phyloP scores from a whole-genome alignment of 208 protist species.

The Tritrichomonas musculus region DNA sequence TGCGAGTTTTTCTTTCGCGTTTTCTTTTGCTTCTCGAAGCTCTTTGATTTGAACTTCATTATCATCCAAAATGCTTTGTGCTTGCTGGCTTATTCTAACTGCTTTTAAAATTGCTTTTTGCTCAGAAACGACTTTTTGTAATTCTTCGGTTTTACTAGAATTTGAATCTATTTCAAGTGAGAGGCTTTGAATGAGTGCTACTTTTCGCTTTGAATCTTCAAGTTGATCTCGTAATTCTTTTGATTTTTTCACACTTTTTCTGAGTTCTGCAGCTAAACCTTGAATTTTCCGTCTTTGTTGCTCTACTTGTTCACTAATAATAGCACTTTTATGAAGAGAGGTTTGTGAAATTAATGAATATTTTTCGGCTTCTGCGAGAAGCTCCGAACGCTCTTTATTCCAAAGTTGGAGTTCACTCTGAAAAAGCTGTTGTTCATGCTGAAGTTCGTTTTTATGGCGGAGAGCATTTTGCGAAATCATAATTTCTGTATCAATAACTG shows the following conservation, averaged over 20 bases:
- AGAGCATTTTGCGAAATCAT: not conserved
- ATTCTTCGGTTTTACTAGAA: not conserved
- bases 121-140: not conserved
- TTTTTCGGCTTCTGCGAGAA: not conserved
- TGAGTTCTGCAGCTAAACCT: not conserved
- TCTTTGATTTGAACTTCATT: not conserved
- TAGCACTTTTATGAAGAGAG: not conserved
- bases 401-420: not conserved
- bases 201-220: not conserved
- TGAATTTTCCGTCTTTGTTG: not conserved
- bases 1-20: not conserved
- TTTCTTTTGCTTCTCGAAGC: not conserved
- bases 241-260: not conserved
- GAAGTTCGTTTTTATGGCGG: not conserved
- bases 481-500: not conserved
- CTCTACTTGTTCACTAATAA: not conserved
- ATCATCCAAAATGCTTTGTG: not conserved
- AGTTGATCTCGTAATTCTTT: not conserved
- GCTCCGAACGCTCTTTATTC: not conserved
- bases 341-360: not conserved
- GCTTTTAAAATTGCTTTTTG: not conserved
- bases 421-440: not conserved
- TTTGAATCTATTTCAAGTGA: slow-evolving; percentile 9
- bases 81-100: not conserved
- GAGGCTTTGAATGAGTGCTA: not conserved